These are phyloP conservation scores for Capniomyces stellatus DNA, from an alignment of 371 early-diverging fungal species.

Conservation along the genomic window DNA sequence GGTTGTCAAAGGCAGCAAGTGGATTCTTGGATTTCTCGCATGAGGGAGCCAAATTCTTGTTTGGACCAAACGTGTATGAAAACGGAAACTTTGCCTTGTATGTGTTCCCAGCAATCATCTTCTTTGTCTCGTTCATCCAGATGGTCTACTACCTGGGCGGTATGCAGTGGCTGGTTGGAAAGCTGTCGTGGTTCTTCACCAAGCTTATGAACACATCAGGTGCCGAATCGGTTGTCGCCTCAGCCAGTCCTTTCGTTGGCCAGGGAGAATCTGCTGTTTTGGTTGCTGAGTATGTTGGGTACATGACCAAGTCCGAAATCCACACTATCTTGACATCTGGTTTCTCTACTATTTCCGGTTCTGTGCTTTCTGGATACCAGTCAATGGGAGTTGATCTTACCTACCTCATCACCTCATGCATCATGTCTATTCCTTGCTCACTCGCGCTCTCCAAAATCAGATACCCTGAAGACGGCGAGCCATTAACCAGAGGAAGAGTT, in stretches of 20 bases:
- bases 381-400: slow-evolving; percentile 44
- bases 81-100: slow-evolving; percentile 36
- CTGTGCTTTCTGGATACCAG: slow-evolving; percentile 61
- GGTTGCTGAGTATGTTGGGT: slow-evolving; percentile 60
- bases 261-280: slow-evolving; percentile 71
- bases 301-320: slow-evolving; percentile 71
- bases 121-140: slow-evolving; percentile 74
- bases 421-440: slow-evolving; percentile 85
- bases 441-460: slow-evolving; percentile 71
- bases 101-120: slow-evolving; percentile 68
- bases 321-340: slow-evolving; percentile 84
- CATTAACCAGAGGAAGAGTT: slow-evolving; percentile 47
- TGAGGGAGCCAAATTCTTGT: slow-evolving; percentile 47
- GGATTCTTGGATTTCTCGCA: slow-evolving; percentile 44
- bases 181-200: slow-evolving; percentile 48
- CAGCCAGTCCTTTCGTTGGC: slow-evolving; percentile 67
- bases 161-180: slow-evolving; percentile 61
- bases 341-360: slow-evolving; percentile 81
- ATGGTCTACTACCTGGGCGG: slow-evolving; percentile 68
- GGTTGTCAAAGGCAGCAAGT: slow-evolving; percentile 43
- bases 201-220: slow-evolving; percentile 60
- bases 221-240: slow-evolving; percentile 73
- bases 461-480: slow-evolving; percentile 65
- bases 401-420: slow-evolving; percentile 58
- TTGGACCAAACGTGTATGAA: slow-evolving; percentile 30